Percentiles rank a stretch among this genome's conserved stretches.
Conservation (phyloP, 495 filamentous ascomycete species). For the Neurospora intermedia region DNA sequence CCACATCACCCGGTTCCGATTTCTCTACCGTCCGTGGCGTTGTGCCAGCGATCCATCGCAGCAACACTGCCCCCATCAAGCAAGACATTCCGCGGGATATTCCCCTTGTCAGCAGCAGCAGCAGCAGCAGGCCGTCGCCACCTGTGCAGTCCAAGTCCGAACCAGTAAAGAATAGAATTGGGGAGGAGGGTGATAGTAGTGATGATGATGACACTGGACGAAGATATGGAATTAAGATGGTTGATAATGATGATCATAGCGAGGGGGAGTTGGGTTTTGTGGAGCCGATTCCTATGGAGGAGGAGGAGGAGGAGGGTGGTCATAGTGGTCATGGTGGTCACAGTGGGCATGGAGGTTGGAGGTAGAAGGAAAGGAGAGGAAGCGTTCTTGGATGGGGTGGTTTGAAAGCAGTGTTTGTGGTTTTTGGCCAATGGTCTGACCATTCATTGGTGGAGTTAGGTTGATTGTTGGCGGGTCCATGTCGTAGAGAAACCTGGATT, state of each 20-base stretch:
- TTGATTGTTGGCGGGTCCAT: too few species aligned
- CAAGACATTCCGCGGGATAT: background rate
- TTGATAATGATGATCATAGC: slow-evolving; percentile 35
- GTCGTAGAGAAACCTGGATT: background rate
- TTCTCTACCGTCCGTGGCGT: background rate
- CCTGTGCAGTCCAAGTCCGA: background rate
- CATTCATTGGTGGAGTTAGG: too few species aligned
- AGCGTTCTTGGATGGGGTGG: too few species aligned
- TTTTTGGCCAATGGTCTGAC: too few species aligned
- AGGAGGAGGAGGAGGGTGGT: background rate
- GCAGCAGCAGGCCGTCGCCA: background rate
- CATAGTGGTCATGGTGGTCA: too few species aligned
- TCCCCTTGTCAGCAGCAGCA: background rate
- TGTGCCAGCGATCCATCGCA: too few species aligned
- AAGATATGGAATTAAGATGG: slow-evolving; percentile 38
- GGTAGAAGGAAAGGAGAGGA: background rate
- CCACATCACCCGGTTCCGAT: background rate
- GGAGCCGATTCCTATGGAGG: slow-evolving; percentile 20
- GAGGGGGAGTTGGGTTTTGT: slow-evolving; percentile 8
- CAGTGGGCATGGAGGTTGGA: background rate
- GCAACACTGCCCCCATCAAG: too few species aligned
- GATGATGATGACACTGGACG: slow-evolving; percentile 33
- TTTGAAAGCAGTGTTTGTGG: too few species aligned
- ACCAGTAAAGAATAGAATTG: background rate
- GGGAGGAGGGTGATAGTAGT: slow-evolving; percentile 24